Percentiles rank a stretch among this genome's conserved stretches.
Conservation (phyloP, 148 eudicot genomes). For the Rhododendron ferrugineum region DNA sequence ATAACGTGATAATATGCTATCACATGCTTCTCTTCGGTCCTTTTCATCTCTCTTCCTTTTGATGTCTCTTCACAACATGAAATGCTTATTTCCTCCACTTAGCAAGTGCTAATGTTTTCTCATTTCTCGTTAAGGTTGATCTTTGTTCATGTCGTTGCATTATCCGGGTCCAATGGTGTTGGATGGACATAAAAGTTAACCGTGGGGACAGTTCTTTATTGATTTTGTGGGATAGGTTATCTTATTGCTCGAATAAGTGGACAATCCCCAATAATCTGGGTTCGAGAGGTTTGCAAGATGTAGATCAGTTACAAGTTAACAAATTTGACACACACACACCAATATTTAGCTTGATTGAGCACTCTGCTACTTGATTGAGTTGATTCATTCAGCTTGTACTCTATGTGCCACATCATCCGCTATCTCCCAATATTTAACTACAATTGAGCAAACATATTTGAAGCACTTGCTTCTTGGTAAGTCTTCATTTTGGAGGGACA, state of each 20-base stretch:
- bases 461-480: no score
- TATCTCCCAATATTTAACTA: background rate
- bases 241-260: background rate
- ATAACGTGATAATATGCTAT: background rate
- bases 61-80: background rate
- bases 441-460: no score
- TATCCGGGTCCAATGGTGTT: background rate
- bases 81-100: background rate
- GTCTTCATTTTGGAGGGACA: no score
- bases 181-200: background rate
- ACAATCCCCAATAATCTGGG: background rate
- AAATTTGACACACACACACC: background rate
- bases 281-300: background rate
- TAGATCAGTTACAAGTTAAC: background rate
- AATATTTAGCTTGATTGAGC: background rate
- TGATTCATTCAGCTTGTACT: background rate
- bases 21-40: background rate
- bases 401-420: background rate
- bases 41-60: background rate
- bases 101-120: background rate
- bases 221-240: slow-evolving; percentile 4
- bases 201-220: background rate
- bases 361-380: background rate
- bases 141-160: background rate
- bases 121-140: background rate